Percentiles rank a stretch among this genome's conserved stretches.
Evolutionary conservation across 306 rosid species (phyloP).

Genomic region (Betula pendula): DNA sequence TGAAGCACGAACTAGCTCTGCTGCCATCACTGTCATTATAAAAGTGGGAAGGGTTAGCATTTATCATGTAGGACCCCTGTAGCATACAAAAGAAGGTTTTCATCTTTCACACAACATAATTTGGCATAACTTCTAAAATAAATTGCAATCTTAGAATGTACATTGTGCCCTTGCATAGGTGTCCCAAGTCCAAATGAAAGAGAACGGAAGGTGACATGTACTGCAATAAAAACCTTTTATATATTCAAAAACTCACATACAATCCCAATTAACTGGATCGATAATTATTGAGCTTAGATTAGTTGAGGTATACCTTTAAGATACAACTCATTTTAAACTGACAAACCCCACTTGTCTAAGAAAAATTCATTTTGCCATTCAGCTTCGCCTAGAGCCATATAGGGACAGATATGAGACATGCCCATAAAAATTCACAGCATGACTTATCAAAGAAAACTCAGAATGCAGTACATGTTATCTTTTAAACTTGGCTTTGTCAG

Average conservation of each 20-base stretch:
- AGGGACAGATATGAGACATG: not conserved
- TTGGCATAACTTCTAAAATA: not conserved
- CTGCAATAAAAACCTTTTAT: not conserved
- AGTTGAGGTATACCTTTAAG: not conserved
- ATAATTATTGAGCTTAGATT: not conserved
- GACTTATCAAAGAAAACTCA: not conserved
- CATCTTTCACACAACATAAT: conserved; percentile 7
- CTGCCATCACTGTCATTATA: conserved; percentile 79
- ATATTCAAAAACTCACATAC: conserved; percentile 6
- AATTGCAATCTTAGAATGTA: not conserved
- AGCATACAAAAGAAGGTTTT: conserved; percentile 2
- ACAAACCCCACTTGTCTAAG: not conserved
- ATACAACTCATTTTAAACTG: not conserved
- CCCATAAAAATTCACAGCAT: not conserved
- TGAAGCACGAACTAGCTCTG: conserved; percentile 76
- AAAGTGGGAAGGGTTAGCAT: conserved; percentile 21
- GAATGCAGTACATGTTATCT: not conserved
- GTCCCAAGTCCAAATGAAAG: not conserved
- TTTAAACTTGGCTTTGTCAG: not conserved
- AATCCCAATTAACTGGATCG: not conserved
- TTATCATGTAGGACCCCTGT: conserved; percentile 1
- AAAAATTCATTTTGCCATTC: not conserved
- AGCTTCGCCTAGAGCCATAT: not conserved
- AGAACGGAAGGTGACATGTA: not conserved
- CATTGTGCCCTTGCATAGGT: not conserved